Evolutionary conservation across 371 early-diverging fungal species (phyloP).

Genomic region (Mortierella sp.): DNA sequence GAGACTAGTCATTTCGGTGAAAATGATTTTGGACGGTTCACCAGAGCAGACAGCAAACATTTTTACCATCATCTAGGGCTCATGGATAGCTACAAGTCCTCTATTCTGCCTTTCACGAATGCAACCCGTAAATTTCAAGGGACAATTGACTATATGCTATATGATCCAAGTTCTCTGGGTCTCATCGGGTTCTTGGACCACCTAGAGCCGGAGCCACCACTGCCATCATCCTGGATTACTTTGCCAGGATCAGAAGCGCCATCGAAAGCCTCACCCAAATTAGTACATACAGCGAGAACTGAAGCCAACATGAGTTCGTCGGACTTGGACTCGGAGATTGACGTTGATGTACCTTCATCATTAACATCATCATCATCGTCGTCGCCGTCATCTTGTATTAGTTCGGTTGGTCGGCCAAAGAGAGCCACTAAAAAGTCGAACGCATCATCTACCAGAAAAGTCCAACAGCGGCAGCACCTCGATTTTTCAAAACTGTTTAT

Average conservation of each 20-base stretch:
- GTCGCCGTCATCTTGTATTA: conserved; percentile 2
- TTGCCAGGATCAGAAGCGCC: neutral
- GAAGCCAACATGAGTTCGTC: conserved; percentile 24
- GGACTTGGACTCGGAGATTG: conserved; percentile 35
- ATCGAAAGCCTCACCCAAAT: neutral
- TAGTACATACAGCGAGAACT: neutral
- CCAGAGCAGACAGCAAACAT: conserved; percentile 69
- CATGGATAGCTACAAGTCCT: conserved; percentile 76
- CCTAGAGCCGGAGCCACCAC: conserved; percentile 25
- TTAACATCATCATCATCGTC: conserved; percentile 8
- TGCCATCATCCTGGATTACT: neutral
- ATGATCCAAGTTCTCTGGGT: conserved; percentile 61
- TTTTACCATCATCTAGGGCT: conserved; percentile 80
- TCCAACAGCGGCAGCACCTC: conserved; percentile 3
- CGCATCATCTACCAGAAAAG: neutral
- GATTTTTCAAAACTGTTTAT: conserved; percentile 40
- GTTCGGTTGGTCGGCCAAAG: conserved; percentile 4
- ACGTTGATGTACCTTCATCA: conserved; percentile 24
- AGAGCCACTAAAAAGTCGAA: conserved; percentile 3
- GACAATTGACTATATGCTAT: conserved; percentile 97
- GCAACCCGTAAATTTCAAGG: conserved; percentile 91
- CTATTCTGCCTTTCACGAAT: conserved; percentile 92
- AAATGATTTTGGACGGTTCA: conserved; percentile 88
- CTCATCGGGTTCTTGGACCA: conserved; percentile 55
- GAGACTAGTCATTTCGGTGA: conserved; percentile 82